Percentiles rank a stretch among this genome's conserved stretches.
Evolutionary conservation across 1,284 basidiomycete genomes (phyloP).

Genomic region (Sanghuangporus weigelae): DNA sequence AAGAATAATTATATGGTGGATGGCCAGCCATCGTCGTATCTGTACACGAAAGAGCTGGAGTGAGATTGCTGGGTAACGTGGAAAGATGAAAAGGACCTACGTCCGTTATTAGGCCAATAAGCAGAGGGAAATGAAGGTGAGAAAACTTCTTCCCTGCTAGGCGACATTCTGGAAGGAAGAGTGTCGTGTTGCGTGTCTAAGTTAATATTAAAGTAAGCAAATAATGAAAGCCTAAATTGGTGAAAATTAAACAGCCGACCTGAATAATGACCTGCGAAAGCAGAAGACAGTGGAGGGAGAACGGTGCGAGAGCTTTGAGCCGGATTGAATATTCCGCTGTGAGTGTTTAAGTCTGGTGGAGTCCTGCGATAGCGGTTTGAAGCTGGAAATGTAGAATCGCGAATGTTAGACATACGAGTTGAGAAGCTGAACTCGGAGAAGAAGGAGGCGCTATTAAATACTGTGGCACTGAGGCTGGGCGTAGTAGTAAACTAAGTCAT

Average conservation of each 20-base stretch:
- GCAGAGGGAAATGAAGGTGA: constrained; percentile 15
- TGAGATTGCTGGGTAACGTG: constrained; percentile 9
- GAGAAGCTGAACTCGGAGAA: constrained; percentile 28
- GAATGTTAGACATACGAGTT: constrained; percentile 55
- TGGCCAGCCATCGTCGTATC: constrained; percentile 18
- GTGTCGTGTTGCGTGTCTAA: constrained; percentile 9
- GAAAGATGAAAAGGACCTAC: constrained; percentile 14
- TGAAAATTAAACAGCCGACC: constrained; percentile 15
- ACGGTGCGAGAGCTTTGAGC: constrained; percentile 83
- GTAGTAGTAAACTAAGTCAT: background rate
- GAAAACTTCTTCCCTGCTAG: constrained; percentile 16
- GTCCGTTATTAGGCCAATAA: constrained; percentile 17
- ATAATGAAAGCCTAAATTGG: constrained; percentile 45
- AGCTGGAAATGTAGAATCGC: constrained; percentile 56
- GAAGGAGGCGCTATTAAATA: constrained; percentile 32
- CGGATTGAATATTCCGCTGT: constrained; percentile 62
- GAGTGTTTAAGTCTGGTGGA: constrained; percentile 51
- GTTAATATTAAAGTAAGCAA: constrained; percentile 30
- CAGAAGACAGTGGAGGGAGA: constrained; percentile 78
- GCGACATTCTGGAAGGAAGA: constrained; percentile 16
- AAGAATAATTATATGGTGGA: constrained; percentile 19
- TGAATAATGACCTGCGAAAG: constrained; percentile 58
- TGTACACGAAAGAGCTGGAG: background rate
- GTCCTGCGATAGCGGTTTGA: constrained; percentile 55
- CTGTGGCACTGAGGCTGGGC: constrained; percentile 3